Conservation (phyloP, 164 flowering plant species). For the Stephania japonica region DNA sequence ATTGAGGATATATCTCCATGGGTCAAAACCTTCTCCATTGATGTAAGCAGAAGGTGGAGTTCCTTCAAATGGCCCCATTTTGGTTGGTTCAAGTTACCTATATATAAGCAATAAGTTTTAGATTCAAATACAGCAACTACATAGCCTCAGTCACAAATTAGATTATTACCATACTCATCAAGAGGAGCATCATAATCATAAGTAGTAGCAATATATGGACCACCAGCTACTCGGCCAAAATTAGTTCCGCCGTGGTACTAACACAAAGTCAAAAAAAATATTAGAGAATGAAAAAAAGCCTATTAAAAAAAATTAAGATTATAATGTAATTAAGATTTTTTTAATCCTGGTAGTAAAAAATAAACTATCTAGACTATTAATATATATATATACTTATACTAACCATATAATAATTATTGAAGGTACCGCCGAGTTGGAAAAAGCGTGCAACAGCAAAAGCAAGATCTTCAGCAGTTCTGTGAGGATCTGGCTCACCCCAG, state of each 20-base stretch:
- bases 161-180: conserved; percentile 18
- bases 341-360: background rate
- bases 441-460: conserved; percentile 7
- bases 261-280: background rate
- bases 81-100: conserved; percentile 16
- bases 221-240: conserved; percentile 13
- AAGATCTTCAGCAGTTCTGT: conserved; percentile 9
- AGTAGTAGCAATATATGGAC: conserved; percentile 12
- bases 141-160: background rate
- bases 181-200: conserved; percentile 18
- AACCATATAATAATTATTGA: conserved; percentile 10
- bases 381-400: background rate
- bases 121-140: background rate
- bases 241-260: conserved; percentile 14
- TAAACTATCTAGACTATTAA: background rate
- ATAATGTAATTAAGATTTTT: background rate
- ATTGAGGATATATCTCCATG: conserved; percentile 11
- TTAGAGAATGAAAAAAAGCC: background rate
- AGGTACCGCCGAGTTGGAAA: conserved; percentile 8
- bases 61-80: conserved; percentile 17
- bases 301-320: no score
- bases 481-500: conserved; percentile 9
- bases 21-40: conserved; percentile 32
- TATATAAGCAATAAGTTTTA: background rate
- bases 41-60: conserved; percentile 12